Evolutionary conservation across 495 filamentous ascomycete genomes (phyloP).

Genomic region (Opeltia flavorubescens): DNA sequence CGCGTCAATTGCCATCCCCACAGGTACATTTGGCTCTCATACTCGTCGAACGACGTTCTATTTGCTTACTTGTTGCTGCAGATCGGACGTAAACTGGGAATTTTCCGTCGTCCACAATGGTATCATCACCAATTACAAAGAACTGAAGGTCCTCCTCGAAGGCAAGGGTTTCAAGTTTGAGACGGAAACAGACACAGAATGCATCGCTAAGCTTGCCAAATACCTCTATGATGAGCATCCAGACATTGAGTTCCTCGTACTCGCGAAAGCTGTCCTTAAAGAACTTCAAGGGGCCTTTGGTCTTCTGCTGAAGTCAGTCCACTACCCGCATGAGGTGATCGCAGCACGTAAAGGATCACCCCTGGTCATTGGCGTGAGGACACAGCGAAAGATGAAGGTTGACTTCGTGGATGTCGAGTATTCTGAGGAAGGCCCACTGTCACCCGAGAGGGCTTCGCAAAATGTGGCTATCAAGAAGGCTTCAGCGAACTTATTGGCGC

Average conservation of each 20-base stretch:
- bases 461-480: slow-evolving; percentile 94
- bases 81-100: slow-evolving; percentile 78
- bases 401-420: slow-evolving; percentile 99
- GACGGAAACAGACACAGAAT: slow-evolving; percentile 98
- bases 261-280: slow-evolving; percentile 94
- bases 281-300: slow-evolving; percentile 97
- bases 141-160: slow-evolving; percentile 83
- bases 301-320: slow-evolving; percentile 90
- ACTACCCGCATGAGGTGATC: slow-evolving; percentile 96
- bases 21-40: slow-evolving; percentile 47
- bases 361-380: slow-evolving; percentile 87
- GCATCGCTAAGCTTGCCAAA: slow-evolving; percentile 96
- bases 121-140: slow-evolving; percentile 99
- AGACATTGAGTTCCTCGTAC: slow-evolving; percentile 84
- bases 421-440: slow-evolving; percentile 70
- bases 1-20: slow-evolving; percentile 96
- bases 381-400: slow-evolving; percentile 98
- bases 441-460: slow-evolving; percentile 89
- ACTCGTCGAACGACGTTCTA: background rate
- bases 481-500: slow-evolving; percentile 63
- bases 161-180: slow-evolving; percentile 96
- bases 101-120: slow-evolving; percentile 98
- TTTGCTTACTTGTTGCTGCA: slow-evolving; percentile 15
- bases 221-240: slow-evolving; percentile 96
- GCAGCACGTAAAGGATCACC: slow-evolving; percentile 96